Evolutionary conservation across 768 basidiomycete species (phyloP), one percentile per base, ranked within the genome.

Genomic region (Macrolepiota fuliginosa): DNA sequence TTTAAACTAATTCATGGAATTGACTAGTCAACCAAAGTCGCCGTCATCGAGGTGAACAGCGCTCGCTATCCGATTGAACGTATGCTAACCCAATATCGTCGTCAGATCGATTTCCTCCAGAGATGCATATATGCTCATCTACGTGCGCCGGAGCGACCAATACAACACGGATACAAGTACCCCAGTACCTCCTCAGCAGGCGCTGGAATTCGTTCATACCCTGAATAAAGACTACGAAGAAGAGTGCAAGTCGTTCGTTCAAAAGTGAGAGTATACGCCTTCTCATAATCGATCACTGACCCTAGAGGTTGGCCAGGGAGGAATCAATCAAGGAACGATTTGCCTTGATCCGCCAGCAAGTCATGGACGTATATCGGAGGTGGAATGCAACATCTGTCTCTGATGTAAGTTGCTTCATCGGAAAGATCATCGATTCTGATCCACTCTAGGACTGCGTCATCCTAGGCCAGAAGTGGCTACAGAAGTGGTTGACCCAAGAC

Each of bases 101-200:
- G 66, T 60, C 58, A 84, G 81, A 62, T 76, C 79, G 40, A 80
- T 90, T 64, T 79, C 83, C 2, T 94, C 94, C 1, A 90, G 84
- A 73, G 94, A 97, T 67, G 94, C 93, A 5, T 97, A 98, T 74
- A 96, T 98, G 94, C 81, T 98, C 35, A 88, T 98, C 57, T 98
- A 98, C 73, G 82, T 84, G 39, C 83, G 85, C 11, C 80, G 77
- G 52, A 22, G n/a, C 17, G 46, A 46, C 49, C 35, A 57, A 11
- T 12, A 58, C 19, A 39, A 27, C 27, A 60, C 62, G 54, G 56
- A 52, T 39, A 56, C 62, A 62, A 42, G 64, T 22, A 57, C 72
- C 39, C 79, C 80, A 1, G 58, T 66, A 36, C 89, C 88, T 32
- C 90, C 91, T 0, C 65, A 73, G 32, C 78, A 78, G 49, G 90